Base-by-base conservation (phyloP, 2,329 filamentous ascomycete genomes). In the Venturia effusa region DNA sequence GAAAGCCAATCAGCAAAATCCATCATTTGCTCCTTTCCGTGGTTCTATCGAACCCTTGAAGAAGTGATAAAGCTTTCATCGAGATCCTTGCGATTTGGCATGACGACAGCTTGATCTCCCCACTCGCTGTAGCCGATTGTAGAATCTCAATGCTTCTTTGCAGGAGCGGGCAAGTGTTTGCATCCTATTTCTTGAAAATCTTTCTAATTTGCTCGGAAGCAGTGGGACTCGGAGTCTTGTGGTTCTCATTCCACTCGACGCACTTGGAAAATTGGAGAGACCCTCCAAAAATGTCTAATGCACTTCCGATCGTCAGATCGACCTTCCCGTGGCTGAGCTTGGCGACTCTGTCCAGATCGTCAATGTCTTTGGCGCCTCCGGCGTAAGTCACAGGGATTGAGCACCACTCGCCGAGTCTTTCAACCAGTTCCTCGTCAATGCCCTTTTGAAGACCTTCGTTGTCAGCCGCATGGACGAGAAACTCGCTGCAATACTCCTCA, bases 381-480 rank as follows among this genome's bases (percentile, higher is more conserved):
- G 94, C 94, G 77, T 99, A 99, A 1, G 94, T 99, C 19, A 97
- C 89, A 1, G 94, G 94, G 69, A 96, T 93, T 45, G 80, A 86
- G 73, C 91, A 96, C 92, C 94, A 97, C 68, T 87, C 78, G 1
- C 91, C 86, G 61, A 99, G 79, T 68, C 81, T 84, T 68, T 81
- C 76, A 10, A 99, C 91, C 15, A 99, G 82, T 68, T 88, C 83
- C 74, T 94, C 88, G 70, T 99, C 94, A 67, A 99, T 89, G 59
- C 94, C 94, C 70, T 85, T 84, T 74, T 97, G 94, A 54, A 97
- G 80, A 15, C 94, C 94, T 77, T 99, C 94, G 67, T 96, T 94
- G 75, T 99, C 94, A 51, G 94, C 94, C 19, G 94, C 94, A 74
- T 99, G 94, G 72, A 99, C 94, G 63, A 99, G 83, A 72, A 99